Conservation (phyloP, 2,329 filamentous ascomycete genomes). For the Fusarium sterilihyphosum region DNA sequence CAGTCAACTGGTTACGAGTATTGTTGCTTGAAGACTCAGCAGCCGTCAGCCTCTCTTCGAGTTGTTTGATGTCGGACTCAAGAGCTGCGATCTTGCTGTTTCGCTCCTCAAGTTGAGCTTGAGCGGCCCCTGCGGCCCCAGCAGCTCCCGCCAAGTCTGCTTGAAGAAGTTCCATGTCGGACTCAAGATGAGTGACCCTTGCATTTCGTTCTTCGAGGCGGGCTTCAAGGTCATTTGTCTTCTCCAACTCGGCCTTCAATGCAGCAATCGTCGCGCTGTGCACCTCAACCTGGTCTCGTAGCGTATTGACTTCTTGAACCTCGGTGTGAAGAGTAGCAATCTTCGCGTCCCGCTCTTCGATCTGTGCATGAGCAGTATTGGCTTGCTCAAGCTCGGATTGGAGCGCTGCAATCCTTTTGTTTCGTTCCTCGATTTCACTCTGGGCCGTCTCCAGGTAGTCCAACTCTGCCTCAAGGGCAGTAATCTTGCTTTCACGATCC, state of each 20-base stretch:
- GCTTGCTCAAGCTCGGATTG: conserved; percentile 48
- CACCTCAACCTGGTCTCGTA: conserved; percentile 31
- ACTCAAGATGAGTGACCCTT: conserved; percentile 37
- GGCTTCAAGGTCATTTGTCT: conserved; percentile 20
- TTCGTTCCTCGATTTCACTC: conserved; percentile 32
- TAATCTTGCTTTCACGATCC: conserved; percentile 37
- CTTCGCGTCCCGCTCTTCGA: conserved; percentile 30
- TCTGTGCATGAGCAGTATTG: conserved; percentile 6
- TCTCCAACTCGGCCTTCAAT: conserved; percentile 35
- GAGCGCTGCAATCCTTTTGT: conserved; percentile 30
- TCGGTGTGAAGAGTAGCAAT: conserved; percentile 26
- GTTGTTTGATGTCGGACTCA: conserved; percentile 48
- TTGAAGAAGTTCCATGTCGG: conserved; percentile 49
- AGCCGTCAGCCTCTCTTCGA: conserved; percentile 39
- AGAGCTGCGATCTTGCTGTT: conserved; percentile 55
- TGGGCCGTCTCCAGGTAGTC: conserved; percentile 28
- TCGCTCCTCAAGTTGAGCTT: conserved; percentile 48
- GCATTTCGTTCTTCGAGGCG: conserved; percentile 34
- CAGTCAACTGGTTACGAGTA: conserved; percentile 46
- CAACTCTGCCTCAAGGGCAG: conserved; percentile 31
- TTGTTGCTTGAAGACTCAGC: conserved; percentile 54
- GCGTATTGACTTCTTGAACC: conserved; percentile 23
- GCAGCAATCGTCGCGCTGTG: conserved; percentile 31
- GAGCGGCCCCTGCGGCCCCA: conserved; percentile 25
- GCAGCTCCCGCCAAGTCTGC: conserved; percentile 31